Percentiles rank a stretch among this genome's conserved stretches.
Conservation (phyloP, 805 yeast genomes). For the Saturnispora hagleri region DNA sequence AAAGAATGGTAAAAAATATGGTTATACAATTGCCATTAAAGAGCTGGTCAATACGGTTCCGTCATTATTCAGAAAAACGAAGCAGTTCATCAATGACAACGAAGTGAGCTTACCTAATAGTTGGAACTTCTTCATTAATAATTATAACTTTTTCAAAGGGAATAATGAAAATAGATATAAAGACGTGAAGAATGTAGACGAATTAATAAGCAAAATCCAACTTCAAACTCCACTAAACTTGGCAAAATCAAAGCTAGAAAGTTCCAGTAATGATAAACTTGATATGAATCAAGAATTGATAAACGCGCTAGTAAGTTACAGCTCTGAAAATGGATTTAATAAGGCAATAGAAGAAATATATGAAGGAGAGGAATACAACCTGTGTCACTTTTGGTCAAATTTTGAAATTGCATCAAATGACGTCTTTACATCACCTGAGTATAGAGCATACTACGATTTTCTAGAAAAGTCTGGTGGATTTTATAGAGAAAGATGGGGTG, state of each 20-base stretch:
- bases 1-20: conserved; percentile 59
- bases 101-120: conserved; percentile 46
- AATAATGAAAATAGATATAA: conserved; percentile 24
- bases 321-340: conserved; percentile 27
- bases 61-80: conserved; percentile 64
- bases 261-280: background rate
- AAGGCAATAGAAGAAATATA: conserved; percentile 42
- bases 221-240: conserved; percentile 20
- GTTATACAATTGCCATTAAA: conserved; percentile 69
- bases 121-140: conserved; percentile 58
- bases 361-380: conserved; percentile 59
- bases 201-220: conserved; percentile 22
- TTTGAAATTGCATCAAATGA: conserved; percentile 85
- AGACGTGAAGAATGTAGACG: conserved; percentile 18
- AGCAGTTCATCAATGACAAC: conserved; percentile 44
- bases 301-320: conserved; percentile 30
- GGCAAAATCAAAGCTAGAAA: conserved; percentile 13
- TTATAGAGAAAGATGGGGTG: conserved; percentile 93
- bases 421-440: conserved; percentile 55
- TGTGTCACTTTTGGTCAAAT: conserved; percentile 89
- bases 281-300: conserved; percentile 27
- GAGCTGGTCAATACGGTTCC: conserved; percentile 82
- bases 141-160: conserved; percentile 30
- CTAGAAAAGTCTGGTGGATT: conserved; percentile 75
- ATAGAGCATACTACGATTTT: conserved; percentile 56